Conservation (phyloP, 768 basidiomycete genomes). For the Rhizopogon vulgaris region DNA sequence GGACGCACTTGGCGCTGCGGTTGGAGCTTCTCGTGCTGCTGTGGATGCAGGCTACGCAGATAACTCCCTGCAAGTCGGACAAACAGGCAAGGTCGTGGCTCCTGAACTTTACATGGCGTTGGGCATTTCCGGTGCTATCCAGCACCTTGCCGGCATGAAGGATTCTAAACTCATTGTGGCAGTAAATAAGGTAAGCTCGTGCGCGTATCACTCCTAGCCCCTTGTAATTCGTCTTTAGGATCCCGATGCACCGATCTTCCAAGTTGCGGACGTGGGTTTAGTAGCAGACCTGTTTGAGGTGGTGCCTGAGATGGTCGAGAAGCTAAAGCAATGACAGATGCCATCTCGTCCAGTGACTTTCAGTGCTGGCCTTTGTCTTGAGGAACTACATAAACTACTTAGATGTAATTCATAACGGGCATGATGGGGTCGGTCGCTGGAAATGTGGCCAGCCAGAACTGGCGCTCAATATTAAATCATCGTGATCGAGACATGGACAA, state of each 20-base stretch:
- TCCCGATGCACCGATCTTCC: slow-evolving; percentile 97
- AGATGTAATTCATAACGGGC: slow-evolving; percentile 22
- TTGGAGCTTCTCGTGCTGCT: slow-evolving; percentile 96
- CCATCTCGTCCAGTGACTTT: background rate
- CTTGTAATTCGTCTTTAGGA: slow-evolving; percentile 49
- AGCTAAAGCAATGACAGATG: slow-evolving; percentile 51
- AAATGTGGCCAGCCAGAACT: slow-evolving; percentile 53
- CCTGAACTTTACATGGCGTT: slow-evolving; percentile 95
- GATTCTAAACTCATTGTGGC: slow-evolving; percentile 98
- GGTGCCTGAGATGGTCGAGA: slow-evolving; percentile 86
- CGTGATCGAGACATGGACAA: too few species aligned
- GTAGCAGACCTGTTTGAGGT: slow-evolving; percentile 91
- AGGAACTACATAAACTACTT: too few species aligned
- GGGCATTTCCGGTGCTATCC: slow-evolving; percentile 97
- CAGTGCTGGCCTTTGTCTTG: background rate
- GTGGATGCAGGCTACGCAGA: slow-evolving; percentile 98
- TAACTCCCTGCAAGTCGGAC: slow-evolving; percentile 97
- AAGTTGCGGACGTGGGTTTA: slow-evolving; percentile 92
- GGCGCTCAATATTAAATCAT: too few species aligned
- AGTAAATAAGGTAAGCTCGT: slow-evolving; percentile 76
- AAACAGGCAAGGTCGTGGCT: slow-evolving; percentile 98
- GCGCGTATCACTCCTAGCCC: background rate
- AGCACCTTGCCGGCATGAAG: slow-evolving; percentile 99
- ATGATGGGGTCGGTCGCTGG: slow-evolving; percentile 53
- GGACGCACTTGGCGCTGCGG: slow-evolving; percentile 88